Base-by-base conservation (phyloP, 2,329 filamentous ascomycete genomes). In the Orbilia blumenaviensis region DNA sequence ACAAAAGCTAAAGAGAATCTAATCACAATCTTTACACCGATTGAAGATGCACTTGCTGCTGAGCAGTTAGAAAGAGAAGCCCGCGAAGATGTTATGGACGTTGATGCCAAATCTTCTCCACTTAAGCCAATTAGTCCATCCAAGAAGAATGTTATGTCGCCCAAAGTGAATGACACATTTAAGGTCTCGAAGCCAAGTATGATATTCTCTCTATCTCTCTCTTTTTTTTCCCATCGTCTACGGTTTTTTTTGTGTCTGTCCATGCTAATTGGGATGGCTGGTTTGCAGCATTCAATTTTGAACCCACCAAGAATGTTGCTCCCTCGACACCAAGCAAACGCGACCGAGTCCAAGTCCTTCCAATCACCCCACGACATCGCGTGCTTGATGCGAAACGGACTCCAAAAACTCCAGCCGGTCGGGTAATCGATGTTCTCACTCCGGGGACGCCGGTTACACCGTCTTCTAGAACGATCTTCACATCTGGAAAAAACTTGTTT, bases 401-500 rank as follows among this genome's bases (percentile, higher is more conserved):
- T 4, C 80, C 80, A 7, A 78, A 80, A 2, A 78, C 72, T 9
- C 78, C 72, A 77, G 77, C 46, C 66, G 46, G 77, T 62, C 54
- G 78, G 60, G 61, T 79, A 63, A 63, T 71, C 56, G 60, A 76
- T 42, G 41, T 58, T 38, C 27, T 64, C 54, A 71, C 64, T 7
- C 66, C 60, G 8, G 56, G 66, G 29, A 80, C 78, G 41, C 74
- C 79, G 16, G 38, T 41, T 6, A 74, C 77, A 6, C 63, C 79
- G 14, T 78, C 79, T 8, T 78, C 79, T 0, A 78, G 63, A n/a
- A 95, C 93, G 0, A 86, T 97, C 38, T 98, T 97, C 83, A 93
- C 95, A 78, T 87, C 90, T 75, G 95, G 93, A 14, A 89, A 94
- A 29, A 93, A 97, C 81, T 84, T 96, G 1, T 99, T 99, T 81